Evolutionary conservation across 2,329 filamentous ascomycete genomes (phyloP).

Genomic region (Neospermospora avenae): DNA sequence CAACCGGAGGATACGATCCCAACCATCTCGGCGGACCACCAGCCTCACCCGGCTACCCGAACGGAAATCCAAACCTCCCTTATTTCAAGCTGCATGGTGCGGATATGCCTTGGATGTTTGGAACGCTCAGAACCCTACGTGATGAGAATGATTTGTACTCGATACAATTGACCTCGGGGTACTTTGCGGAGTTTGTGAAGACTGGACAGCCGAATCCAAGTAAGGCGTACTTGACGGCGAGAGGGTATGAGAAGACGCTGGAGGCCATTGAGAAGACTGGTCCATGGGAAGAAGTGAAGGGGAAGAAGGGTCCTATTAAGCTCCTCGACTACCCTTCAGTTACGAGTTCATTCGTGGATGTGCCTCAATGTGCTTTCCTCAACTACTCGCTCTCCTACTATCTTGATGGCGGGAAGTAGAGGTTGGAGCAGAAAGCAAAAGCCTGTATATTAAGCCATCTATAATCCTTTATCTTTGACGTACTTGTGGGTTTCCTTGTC

Average conservation of each 20-base stretch:
- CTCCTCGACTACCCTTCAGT: slow-evolving; percentile 44
- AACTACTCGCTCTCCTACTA: slow-evolving; percentile 43
- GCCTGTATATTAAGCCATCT: background rate
- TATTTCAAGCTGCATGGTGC: slow-evolving; percentile 53
- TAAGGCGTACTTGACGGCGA: slow-evolving; percentile 39
- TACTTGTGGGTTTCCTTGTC: background rate
- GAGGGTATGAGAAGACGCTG: slow-evolving; percentile 44
- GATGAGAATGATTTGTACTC: slow-evolving; percentile 45
- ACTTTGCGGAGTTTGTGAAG: slow-evolving; percentile 47
- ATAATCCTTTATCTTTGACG: slow-evolving; percentile 4
- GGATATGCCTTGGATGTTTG: slow-evolving; percentile 46
- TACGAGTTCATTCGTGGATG: slow-evolving; percentile 42
- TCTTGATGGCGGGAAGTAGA: slow-evolving; percentile 29
- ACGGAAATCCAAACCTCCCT: slow-evolving; percentile 47
- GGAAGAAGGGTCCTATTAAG: slow-evolving; percentile 40
- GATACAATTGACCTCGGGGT: slow-evolving; percentile 43
- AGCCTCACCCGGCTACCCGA: slow-evolving; percentile 38
- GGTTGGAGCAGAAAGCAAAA: background rate
- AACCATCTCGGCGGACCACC: slow-evolving; percentile 48
- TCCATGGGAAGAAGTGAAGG: slow-evolving; percentile 40
- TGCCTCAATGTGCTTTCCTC: slow-evolving; percentile 46
- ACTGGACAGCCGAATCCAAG: slow-evolving; percentile 45
- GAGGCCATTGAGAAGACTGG: slow-evolving; percentile 41
- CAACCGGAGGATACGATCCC: slow-evolving; percentile 47
- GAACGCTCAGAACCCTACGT: slow-evolving; percentile 41